These are phyloP conservation scores for Trichoderma hamatum DNA, from an alignment of 2,329 filamentous ascomycete species.

Conservation along the genomic window DNA sequence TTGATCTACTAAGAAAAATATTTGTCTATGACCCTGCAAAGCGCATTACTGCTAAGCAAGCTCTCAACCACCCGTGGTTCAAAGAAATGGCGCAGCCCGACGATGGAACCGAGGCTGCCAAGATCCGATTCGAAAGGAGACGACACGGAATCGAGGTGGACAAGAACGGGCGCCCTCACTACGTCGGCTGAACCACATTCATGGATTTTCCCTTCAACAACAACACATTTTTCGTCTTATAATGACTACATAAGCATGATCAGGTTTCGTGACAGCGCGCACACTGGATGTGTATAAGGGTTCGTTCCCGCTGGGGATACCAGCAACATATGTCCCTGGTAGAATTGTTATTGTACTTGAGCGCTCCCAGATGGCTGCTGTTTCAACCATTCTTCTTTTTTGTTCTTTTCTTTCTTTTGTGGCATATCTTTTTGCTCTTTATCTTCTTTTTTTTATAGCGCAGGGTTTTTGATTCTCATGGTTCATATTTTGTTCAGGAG, in stretches of 20 bases:
- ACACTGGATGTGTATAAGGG: conserved; percentile 25
- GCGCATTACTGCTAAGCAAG: conserved; percentile 68
- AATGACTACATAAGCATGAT: conserved; percentile 41
- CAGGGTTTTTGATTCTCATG: conserved; percentile 27
- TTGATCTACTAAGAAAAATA: conserved; percentile 67
- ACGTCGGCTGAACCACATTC: conserved; percentile 34
- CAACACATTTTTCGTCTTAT: conserved; percentile 28
- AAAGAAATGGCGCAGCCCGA: conserved; percentile 64
- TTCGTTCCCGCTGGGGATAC: conserved; percentile 33
- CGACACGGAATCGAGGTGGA: conserved; percentile 44
- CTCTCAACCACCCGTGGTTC: conserved; percentile 69
- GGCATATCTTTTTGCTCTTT: conserved; percentile 23
- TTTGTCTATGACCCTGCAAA: conserved; percentile 69
- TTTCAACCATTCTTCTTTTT: conserved; percentile 31
- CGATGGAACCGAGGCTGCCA: conserved; percentile 69
- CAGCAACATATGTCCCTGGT: conserved; percentile 27
- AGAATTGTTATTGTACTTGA: conserved; percentile 39
- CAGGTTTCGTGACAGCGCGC: conserved; percentile 33
- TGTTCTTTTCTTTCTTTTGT: not conserved
- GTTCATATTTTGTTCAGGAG: conserved; percentile 31
- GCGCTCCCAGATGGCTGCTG: conserved; percentile 32
- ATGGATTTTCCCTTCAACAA: conserved; percentile 24
- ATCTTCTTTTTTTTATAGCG: conserved; percentile 20
- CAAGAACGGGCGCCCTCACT: conserved; percentile 31
- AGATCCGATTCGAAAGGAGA: conserved; percentile 60